A percentile compares a stretch with the other conserved stretches of the same genome.
These are phyloP conservation scores for Auricularia auricula-judae DNA, from an alignment of 768 basidiomycete genomes.

Conservation along the genomic window DNA sequence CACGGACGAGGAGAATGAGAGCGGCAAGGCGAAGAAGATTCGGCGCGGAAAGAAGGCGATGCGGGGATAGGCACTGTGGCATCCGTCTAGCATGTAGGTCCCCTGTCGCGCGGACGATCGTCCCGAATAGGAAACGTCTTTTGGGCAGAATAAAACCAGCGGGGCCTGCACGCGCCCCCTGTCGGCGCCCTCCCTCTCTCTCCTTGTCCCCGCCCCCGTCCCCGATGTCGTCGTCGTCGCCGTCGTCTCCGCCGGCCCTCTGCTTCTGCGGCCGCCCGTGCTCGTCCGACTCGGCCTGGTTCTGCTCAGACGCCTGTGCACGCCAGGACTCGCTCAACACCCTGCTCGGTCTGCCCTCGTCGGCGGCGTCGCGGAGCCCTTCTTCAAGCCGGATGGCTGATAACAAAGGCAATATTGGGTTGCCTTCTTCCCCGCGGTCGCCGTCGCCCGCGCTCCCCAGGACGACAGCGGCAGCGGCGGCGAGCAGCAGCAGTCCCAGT, in stretches of 20 bases:
- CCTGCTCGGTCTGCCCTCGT: neutral
- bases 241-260: neutral
- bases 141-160: neutral
- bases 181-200: neutral
- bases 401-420: too few species aligned
- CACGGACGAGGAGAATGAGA: conserved; percentile 19
- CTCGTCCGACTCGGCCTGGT: neutral
- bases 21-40: conserved; percentile 39
- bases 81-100: neutral
- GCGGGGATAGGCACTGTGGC: conserved; percentile 13
- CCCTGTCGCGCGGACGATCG: neutral
- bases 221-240: too few species aligned
- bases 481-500: neutral
- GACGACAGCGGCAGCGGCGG: too few species aligned
- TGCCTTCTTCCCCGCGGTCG: too few species aligned
- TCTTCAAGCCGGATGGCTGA: neutral
- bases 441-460: too few species aligned
- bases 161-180: neutral
- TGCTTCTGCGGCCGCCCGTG: neutral
- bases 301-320: neutral
- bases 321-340: neutral
- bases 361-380: neutral
- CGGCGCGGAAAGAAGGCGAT: conserved; percentile 33
- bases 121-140: neutral
- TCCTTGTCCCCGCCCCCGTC: too few species aligned